These are phyloP conservation scores for Chaetomium tenue DNA, from an alignment of 495 filamentous ascomycete species.

Conservation along the genomic window DNA sequence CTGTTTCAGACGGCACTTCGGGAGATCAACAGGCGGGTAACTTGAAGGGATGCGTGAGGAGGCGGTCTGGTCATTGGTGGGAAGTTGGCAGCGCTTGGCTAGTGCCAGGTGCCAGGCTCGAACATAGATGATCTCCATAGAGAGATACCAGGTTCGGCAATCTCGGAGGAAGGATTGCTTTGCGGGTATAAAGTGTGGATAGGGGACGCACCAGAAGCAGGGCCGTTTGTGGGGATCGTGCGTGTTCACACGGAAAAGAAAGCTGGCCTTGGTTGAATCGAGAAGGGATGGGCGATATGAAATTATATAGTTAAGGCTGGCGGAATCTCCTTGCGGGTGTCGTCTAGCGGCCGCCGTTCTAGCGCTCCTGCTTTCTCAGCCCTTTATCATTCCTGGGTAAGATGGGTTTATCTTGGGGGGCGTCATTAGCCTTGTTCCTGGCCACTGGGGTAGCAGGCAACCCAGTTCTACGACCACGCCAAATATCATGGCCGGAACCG, in stretches of 20 bases:
- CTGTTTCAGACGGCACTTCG: slow-evolving; percentile 22
- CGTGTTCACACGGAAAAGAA: background rate
- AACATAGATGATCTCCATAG: slow-evolving; percentile 10
- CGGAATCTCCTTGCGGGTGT: too few relatives aligned
- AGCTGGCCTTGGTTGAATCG: too few relatives aligned
- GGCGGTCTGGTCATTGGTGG: slow-evolving; percentile 14
- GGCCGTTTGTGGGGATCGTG: slow-evolving; percentile 1
- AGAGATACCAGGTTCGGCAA: slow-evolving; percentile 10
- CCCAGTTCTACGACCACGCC: slow-evolving; percentile 2
- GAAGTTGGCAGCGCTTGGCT: background rate
- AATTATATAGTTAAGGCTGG: background rate
- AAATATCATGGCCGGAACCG: slow-evolving; percentile 18
- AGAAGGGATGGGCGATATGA: background rate
- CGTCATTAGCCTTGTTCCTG: background rate
- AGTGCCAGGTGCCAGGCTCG: slow-evolving; percentile 2
- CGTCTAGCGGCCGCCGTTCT: background rate
- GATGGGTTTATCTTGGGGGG: background rate
- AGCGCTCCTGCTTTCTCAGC: background rate
- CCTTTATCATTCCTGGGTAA: background rate
- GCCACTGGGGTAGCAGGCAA: background rate
- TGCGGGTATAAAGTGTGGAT: background rate
- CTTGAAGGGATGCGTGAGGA: background rate
- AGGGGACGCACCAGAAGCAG: background rate
- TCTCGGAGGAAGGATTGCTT: slow-evolving; percentile 6
- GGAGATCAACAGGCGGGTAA: slow-evolving; percentile 16